Evolutionary conservation across 345 rosid species (phyloP), one percentile per base, ranked within the genome.

Genomic region (Eucalyptus rudis): DNA sequence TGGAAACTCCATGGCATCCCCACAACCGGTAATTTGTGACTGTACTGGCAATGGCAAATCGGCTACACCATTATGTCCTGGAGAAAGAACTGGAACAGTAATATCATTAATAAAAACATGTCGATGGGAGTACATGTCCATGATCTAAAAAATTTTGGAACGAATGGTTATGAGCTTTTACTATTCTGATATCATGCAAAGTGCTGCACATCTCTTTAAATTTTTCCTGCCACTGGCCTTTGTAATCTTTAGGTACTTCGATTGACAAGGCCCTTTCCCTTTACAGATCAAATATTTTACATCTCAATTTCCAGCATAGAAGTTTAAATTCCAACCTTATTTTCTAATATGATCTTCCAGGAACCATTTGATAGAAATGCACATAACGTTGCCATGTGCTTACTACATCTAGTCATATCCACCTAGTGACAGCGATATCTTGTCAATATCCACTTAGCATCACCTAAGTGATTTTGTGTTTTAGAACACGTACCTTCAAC

Each of bases 371-470:
- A 71, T 36, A 71, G 0, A 71, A 19, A 71, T 71, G 83, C 44
- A 5, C 7, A 2, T 36, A 1, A 36, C 3, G 0, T 36, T 10
- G 7, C 27, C 14, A 3, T 71, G 83, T 10, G 8, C 83, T 36
- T 19, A 36, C 12, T 36, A 71, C 45, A 76, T 76, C 83, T 36
- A 7, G 22, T 10, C 83, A 76, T 36, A 22, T 76, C 83, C 0
- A 76, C 83, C 47, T 10, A 3, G 8, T 7, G 27, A 36, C 0
- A 36, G 83, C 8, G 1, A 76, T 19, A 36, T 36, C 83, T 36
- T 76, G 83, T 76, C 83, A 76, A 10, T 19, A 2, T 36, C 47
- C 45, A 36, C 83, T 36, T 71, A 16, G 83, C 8, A 20, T 20
- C 27, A 36, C 83, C 5, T 36, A 76, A 36, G 45, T 19, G 14